Base-by-base conservation (phyloP, 2,329 filamentous ascomycete genomes). In the Alternaria viburni region DNA sequence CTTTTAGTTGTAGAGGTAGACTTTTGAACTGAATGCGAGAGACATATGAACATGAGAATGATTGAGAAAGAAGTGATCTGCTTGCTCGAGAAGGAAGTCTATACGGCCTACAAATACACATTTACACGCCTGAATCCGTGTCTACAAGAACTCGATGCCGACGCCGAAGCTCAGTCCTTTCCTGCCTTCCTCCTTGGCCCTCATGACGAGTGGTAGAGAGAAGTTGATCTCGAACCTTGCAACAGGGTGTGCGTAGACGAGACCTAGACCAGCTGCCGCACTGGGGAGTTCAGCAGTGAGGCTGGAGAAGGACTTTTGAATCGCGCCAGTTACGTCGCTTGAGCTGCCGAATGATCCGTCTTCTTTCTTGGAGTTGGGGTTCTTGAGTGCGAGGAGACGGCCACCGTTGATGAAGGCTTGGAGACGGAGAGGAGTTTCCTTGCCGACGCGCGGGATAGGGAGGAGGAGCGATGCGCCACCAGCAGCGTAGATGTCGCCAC, bases 161-260 rank as follows among this genome's bases (percentile, higher is more conserved):
- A 99, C 93, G n/a, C 96, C 96, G 73, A 99, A 90, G 79, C 96
- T 93, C 67, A 99, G 77, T 1, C 96, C 96, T 83, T 99, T 99
- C 59, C 95, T 88, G 15, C 89, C 90, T 72, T 96, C 90, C 81
- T 99, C 96, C 36, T 93, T 93, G 67, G 87, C 90, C 62, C 96
- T 87, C 74, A 93, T 80, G 17, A 95, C 90, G 62, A 99, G 79
- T 1, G 96, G 96, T 69, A 99, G 80, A 72, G 92, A 93, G 78
- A 99, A 97, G 81, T 99, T 99, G 70, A 99, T 84, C 83, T 99
- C 96, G 68, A 99, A 97, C 59, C 96, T 85, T 11, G 96, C 96
- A 19, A 95, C 91, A 0, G 94, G 94, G 75, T 98, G 95, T 4
- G 94, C 96, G 78, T 99, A 99, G 1, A 99, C 94, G 21, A 99